Conservation (phyloP, 2,329 filamentous ascomycete species). For the Colletotrichum sidae region DNA sequence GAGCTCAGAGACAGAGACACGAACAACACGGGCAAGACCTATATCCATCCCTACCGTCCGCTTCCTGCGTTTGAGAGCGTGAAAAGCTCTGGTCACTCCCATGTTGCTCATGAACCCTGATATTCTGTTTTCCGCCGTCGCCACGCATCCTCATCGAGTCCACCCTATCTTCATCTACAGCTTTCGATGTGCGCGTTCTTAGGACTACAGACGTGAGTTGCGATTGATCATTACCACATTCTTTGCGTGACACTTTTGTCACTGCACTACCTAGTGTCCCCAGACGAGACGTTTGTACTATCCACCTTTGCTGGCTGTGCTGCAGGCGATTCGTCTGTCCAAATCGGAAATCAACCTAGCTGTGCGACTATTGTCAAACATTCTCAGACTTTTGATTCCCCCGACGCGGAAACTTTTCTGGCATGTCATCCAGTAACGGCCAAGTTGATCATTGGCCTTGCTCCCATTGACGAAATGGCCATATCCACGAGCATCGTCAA, state of each 20-base stretch:
- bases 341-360: not conserved
- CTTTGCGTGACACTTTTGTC: slow-evolving; percentile 9
- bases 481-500: slow-evolving; percentile 16
- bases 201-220: slow-evolving; percentile 2
- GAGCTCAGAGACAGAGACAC: not conserved
- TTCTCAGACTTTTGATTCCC: slow-evolving; percentile 8
- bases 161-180: not conserved
- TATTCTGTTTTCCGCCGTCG: not conserved
- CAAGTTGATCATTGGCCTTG: slow-evolving; percentile 4
- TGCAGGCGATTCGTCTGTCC: slow-evolving; percentile 8
- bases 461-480: slow-evolving; percentile 16
- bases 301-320: slow-evolving; percentile 17
- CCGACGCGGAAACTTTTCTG: not conserved
- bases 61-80: slow-evolving; percentile 14
- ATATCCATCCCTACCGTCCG: slow-evolving; percentile 29
- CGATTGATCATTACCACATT: slow-evolving; percentile 1
- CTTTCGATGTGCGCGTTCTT: not conserved
- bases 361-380: slow-evolving; percentile 22
- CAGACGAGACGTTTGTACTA: slow-evolving; percentile 15
- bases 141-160: not conserved
- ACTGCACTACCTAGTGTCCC: slow-evolving; percentile 19
- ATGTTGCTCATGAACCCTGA: slow-evolving; percentile 28
- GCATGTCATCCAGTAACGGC: slow-evolving; percentile 20
- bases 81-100: not conserved
- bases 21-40: slow-evolving; percentile 15